Conservation (phyloP, 164 flowering plant genomes). For the Vitis cinerea region DNA sequence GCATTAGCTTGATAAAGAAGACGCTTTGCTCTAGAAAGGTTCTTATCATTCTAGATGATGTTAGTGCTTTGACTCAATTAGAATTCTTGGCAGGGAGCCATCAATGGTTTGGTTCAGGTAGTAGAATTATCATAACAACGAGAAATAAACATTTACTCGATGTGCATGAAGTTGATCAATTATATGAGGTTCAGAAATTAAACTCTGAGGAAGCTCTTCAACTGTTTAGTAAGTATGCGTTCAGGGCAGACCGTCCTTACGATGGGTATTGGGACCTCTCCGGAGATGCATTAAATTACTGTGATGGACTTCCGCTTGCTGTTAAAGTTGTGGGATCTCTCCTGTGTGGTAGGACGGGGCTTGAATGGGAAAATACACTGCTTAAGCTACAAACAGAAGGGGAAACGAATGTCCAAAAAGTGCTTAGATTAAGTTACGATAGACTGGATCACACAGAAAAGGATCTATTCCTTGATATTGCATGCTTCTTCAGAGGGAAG, state of each 20-base stretch:
- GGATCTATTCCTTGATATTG: constrained; percentile 1
- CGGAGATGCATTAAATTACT: background rate
- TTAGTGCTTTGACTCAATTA: background rate
- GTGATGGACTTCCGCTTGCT: background rate
- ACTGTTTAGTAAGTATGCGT: background rate
- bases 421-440: background rate
- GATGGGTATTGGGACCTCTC: background rate
- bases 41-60: constrained; percentile 1
- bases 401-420: background rate
- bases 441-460: background rate
- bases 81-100: background rate
- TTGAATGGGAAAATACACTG: background rate
- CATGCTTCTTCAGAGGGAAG: background rate
- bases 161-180: background rate
- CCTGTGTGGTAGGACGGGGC: background rate
- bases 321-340: background rate
- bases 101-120: constrained; percentile 2
- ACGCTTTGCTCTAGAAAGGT: background rate
- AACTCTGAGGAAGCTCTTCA: background rate
- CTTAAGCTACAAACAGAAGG: background rate
- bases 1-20: background rate
- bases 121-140: background rate
- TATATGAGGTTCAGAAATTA: background rate
- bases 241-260: background rate
- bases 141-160: background rate